Conservation (phyloP, 148 eudicot species). For the Talinum fruticosum region DNA sequence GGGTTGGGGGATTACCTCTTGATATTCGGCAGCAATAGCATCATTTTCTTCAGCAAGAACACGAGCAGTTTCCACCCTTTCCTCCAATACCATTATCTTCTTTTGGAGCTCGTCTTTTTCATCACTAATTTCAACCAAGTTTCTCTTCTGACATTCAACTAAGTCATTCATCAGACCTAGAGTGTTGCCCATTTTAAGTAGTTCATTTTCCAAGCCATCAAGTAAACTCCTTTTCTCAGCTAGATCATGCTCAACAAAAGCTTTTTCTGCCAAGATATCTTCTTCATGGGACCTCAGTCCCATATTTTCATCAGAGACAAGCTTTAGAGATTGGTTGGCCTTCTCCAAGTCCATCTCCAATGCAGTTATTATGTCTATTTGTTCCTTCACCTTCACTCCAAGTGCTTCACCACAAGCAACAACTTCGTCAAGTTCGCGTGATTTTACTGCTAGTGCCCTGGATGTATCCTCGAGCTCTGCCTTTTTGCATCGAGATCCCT, state of each 20-base stretch:
- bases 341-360: slow-evolving; percentile 53
- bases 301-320: slow-evolving; percentile 45
- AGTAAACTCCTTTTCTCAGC: slow-evolving; percentile 42
- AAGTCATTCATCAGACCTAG: slow-evolving; percentile 43
- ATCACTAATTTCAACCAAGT: slow-evolving; percentile 42
- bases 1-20: slow-evolving; percentile 45
- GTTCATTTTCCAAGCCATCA: slow-evolving; percentile 58
- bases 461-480: slow-evolving; percentile 26
- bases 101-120: slow-evolving; percentile 55
- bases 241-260: slow-evolving; percentile 49
- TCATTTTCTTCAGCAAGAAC: slow-evolving; percentile 78
- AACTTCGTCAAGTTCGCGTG: slow-evolving; percentile 52
- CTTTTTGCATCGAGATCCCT: slow-evolving; percentile 32
- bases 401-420: slow-evolving; percentile 36
- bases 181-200: slow-evolving; percentile 50
- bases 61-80: slow-evolving; percentile 69
- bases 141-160: slow-evolving; percentile 50
- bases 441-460: slow-evolving; percentile 38
- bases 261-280: slow-evolving; percentile 42
- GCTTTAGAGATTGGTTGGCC: slow-evolving; percentile 36
- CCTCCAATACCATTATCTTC: slow-evolving; percentile 45
- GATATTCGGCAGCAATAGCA: slow-evolving; percentile 71
- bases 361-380: slow-evolving; percentile 39
- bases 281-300: slow-evolving; percentile 39
- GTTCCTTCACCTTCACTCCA: slow-evolving; percentile 58